Evolutionary conservation across 2,329 filamentous ascomycete genomes (phyloP).

Genomic region (Penicillium aurantiogriseum): DNA sequence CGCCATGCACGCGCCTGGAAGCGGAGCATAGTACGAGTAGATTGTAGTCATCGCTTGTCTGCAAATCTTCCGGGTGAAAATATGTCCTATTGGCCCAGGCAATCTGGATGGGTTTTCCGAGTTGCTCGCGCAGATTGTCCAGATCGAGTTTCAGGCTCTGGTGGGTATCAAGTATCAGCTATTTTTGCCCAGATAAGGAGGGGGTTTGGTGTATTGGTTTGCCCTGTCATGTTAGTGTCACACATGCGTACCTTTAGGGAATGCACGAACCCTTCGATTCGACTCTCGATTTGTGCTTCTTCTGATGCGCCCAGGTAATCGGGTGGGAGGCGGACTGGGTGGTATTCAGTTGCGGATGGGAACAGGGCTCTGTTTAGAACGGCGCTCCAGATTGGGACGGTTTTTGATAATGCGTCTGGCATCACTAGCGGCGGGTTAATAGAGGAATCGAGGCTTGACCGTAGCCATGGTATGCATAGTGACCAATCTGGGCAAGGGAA

Average conservation of each 20-base stretch:
- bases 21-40: conserved; percentile 83
- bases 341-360: conserved; percentile 50
- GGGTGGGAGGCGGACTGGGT: conserved; percentile 67
- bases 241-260: conserved; percentile 44
- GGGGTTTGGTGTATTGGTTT: not conserved
- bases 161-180: conserved; percentile 5
- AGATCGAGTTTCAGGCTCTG: conserved; percentile 62
- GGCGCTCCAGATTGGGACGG: conserved; percentile 88
- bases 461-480: not conserved
- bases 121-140: conserved; percentile 50
- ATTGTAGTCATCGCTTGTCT: conserved; percentile 56
- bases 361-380: conserved; percentile 81
- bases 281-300: conserved; percentile 70
- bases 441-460: not conserved
- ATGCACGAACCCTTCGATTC: conserved; percentile 57
- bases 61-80: conserved; percentile 47
- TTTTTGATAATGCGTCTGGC: conserved; percentile 92
- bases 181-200: not conserved
- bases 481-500: not conserved
- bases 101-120: conserved; percentile 72
- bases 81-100: conserved; percentile 76
- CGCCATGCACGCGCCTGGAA: conserved; percentile 67
- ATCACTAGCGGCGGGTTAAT: conserved; percentile 56
- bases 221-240: not conserved
- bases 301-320: conserved; percentile 72